Base-by-base conservation (phyloP, 495 filamentous ascomycete genomes). In the Staphylotrichum tortipilum region DNA sequence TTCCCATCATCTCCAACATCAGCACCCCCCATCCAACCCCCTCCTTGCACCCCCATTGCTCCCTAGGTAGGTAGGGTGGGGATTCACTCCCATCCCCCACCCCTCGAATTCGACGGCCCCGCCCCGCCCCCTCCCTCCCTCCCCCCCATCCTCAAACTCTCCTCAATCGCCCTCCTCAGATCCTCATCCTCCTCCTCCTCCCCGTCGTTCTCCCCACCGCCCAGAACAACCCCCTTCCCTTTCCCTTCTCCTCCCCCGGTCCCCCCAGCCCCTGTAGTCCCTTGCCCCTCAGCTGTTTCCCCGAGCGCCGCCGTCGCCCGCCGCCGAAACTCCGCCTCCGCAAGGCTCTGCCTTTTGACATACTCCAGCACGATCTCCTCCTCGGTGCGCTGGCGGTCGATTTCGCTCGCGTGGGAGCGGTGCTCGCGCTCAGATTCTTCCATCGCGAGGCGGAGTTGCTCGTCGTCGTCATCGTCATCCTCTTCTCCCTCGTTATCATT, bases 311-410 rank as follows among this genome's bases (percentile, higher is more conserved):
- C 52, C 18, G 51, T 45, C 37, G 62, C 59, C 7, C 55, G 44
- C 37, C 67, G 47, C 31, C 67, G 60, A 59, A 72, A 75, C 54
- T 78, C 71, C 46, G 79, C 78, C 67, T 89, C 85, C 0, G 76
- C 74, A 18, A 88, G 57, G 65, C 85, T 88, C 66, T 88, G 84
- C 65, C 78, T 81, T 69, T 81, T 86, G n/a, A 88, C 74, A 62
- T 85, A 86, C 52, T 87, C 82, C 61, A 90, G 58, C 22, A 90
- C 76, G 51, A 85, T 78, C 24, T 85, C 79, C 60, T 89, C 85
- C 64, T 89, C 86, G 0, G 72, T 76, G 55, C 61, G 73, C 21
- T 77, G 59, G 11, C 67, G 68, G 43, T 67, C 62, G 9, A 68
- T 35, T 41, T 73, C 61, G 33, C 64, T 63, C 3, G 65, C 44